Percentiles rank a stretch among this genome's conserved stretches.
Conservation (phyloP, 192 early-diverging fungal genomes). For the Glomus cerebriforme region DNA sequence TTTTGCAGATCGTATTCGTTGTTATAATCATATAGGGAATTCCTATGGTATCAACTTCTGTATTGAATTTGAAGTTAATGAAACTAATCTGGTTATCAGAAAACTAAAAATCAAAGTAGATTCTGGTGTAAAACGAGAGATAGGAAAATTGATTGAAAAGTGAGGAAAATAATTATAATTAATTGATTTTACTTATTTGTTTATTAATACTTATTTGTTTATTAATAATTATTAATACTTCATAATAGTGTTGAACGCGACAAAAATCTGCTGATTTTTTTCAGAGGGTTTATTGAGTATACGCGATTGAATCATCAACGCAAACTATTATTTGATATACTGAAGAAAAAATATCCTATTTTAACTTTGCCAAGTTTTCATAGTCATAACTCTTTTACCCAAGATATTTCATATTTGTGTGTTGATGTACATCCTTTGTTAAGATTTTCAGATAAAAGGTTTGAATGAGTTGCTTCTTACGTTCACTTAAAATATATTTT, state of each 20-base stretch:
- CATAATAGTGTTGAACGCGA: conserved; percentile 1
- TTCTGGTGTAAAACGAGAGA: not conserved
- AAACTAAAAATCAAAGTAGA: conserved; percentile 6
- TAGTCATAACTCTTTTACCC: not conserved
- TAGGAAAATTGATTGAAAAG: conserved; percentile 19
- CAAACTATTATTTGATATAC: not conserved
- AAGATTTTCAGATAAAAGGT: conserved; percentile 16
- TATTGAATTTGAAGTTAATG: conserved; percentile 11
- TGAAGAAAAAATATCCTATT: conserved; percentile 5
- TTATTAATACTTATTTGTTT: too few relatives aligned
- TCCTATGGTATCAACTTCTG: not conserved
- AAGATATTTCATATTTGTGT: not conserved
- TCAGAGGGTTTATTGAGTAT: conserved; percentile 24
- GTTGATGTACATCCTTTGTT: not conserved
- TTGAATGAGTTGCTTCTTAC: not conserved
- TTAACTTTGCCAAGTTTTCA: not conserved
- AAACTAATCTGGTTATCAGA: not conserved
- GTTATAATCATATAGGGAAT: not conserved
- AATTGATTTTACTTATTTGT: too few relatives aligned
- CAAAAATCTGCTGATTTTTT: not conserved
- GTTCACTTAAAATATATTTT: not conserved
- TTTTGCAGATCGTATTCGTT: not conserved
- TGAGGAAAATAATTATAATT: not conserved
- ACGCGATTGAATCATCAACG: conserved; percentile 20
- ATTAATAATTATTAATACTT: not conserved